These are phyloP conservation scores for Aristolochia fimbriata DNA, from an alignment of 164 flowering plant genomes.

Conservation along the genomic window DNA sequence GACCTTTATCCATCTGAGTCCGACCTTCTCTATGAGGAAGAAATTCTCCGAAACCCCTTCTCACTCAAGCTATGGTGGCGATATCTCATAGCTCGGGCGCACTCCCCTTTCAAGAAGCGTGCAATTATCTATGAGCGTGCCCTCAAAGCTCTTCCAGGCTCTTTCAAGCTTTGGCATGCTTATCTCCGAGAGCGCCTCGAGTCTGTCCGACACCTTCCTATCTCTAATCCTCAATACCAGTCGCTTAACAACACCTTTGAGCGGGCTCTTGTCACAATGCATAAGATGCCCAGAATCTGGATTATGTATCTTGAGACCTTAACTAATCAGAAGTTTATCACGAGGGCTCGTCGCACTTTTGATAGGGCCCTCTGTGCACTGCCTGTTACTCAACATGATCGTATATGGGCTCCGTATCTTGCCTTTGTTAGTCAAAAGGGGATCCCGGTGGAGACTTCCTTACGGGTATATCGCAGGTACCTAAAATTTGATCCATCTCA, in stretches of 20 bases:
- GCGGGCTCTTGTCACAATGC: slow-evolving; percentile 85
- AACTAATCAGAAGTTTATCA: slow-evolving; percentile 54
- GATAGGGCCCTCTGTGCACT: slow-evolving; percentile 84
- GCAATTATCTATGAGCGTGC: slow-evolving; percentile 76
- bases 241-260: slow-evolving; percentile 85
- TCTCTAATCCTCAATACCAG: slow-evolving; percentile 44
- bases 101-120: slow-evolving; percentile 61
- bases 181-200: slow-evolving; percentile 82
- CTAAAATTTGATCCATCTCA: slow-evolving; percentile 86
- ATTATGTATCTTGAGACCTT: slow-evolving; percentile 60
- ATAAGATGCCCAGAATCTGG: slow-evolving; percentile 96
- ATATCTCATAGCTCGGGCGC: slow-evolving; percentile 51
- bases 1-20: slow-evolving; percentile 61
- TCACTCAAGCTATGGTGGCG: slow-evolving; percentile 87
- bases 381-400: slow-evolving; percentile 91
- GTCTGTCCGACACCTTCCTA: slow-evolving; percentile 45
- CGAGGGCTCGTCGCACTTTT: slow-evolving; percentile 53
- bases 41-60: slow-evolving; percentile 73
- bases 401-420: slow-evolving; percentile 79
- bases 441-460: slow-evolving; percentile 79
- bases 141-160: slow-evolving; percentile 78
- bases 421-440: slow-evolving; percentile 65
- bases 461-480: slow-evolving; percentile 85
- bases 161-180: slow-evolving; percentile 95
- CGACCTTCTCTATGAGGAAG: slow-evolving; percentile 78